Conservation (phyloP, 1,284 basidiomycete species). For the Microbotryum scabiosae region DNA sequence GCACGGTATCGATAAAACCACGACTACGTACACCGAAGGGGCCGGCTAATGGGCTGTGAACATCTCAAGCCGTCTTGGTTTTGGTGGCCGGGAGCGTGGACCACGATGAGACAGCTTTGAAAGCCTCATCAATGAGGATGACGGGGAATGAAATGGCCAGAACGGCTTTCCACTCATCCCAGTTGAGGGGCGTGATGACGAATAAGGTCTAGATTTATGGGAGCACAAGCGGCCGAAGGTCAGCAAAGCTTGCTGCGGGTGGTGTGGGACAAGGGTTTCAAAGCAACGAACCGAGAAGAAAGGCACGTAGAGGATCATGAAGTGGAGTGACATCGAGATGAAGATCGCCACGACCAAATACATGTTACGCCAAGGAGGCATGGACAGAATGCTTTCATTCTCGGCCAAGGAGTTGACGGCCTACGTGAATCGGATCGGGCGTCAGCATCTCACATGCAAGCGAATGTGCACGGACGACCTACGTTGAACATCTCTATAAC, state of each 20-base stretch:
- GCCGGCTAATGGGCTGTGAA: too few species aligned
- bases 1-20: too few species aligned
- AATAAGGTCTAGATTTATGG: conserved; percentile 58
- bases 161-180: conserved; percentile 91
- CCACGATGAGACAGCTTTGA: conserved; percentile 61
- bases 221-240: neutral
- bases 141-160: conserved; percentile 81
- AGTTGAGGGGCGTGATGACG: conserved; percentile 83
- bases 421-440: neutral
- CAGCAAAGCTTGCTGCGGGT: neutral
- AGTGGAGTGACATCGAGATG: conserved; percentile 82
- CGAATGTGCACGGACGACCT: neutral
- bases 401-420: conserved; percentile 81
- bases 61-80: neutral
- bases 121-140: conserved; percentile 76
- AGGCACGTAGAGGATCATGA: conserved; percentile 89
- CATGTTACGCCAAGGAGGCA: conserved; percentile 88
- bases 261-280: neutral
- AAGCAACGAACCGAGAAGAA: conserved; percentile 68
- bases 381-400: conserved; percentile 79
- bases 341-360: conserved; percentile 81
- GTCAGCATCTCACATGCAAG: neutral
- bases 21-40: too few species aligned
- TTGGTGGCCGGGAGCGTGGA: conserved; percentile 6
- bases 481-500: conserved; percentile 99